Base-by-base conservation (phyloP, 1,284 basidiomycete species). In the Wolfiporia cocos region DNA sequence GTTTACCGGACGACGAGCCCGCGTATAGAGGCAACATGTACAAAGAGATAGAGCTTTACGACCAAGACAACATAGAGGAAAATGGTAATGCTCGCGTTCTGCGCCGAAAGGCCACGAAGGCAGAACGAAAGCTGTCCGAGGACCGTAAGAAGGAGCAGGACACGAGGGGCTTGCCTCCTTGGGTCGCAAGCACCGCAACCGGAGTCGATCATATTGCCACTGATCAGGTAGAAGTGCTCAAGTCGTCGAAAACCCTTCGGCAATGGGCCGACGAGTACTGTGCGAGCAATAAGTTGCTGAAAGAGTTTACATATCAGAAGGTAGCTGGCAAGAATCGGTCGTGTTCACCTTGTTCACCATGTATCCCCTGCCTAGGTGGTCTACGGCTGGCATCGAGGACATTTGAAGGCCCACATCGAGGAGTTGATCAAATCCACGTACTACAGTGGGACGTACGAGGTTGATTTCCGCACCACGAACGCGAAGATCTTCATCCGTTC, bases 221-320 rank as follows among this genome's bases (percentile, higher is more conserved):
- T 12, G 41, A 34, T 11, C 34, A 44, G 11, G 35, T 40, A 3
- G 41, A 45, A 12, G 53, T 60, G 6, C 56, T 74, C 34, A 63
- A 61, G 43, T 75, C 74, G 1, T 76, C 76, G 14, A 72, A 68
- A 61, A 70, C 74, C 1, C 54, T 85, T 34, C 68, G 78, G 15
- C 67, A 76, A 42, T 87, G 85, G 85, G 82, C 81, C 17, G 78
- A 86, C 51, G 74, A 78, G 41, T 86, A 82, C 53, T 81, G 78
- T 40, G 65, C 70, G 7, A 81, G 78, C 54, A 57, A 51, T 5
- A 83, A 77, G 44, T 53, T 68, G 17, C 62, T 87, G 43, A 86
- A 86, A 57, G 77, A 82, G 56, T 82, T 87, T 55, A 64, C 67
- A 1, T 78, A 85, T 48, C 61, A 67, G 30, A 84, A 85, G 68